These are phyloP conservation scores for Middelhovenomyces tepae DNA, from an alignment of 805 yeast species.

Conservation along the genomic window DNA sequence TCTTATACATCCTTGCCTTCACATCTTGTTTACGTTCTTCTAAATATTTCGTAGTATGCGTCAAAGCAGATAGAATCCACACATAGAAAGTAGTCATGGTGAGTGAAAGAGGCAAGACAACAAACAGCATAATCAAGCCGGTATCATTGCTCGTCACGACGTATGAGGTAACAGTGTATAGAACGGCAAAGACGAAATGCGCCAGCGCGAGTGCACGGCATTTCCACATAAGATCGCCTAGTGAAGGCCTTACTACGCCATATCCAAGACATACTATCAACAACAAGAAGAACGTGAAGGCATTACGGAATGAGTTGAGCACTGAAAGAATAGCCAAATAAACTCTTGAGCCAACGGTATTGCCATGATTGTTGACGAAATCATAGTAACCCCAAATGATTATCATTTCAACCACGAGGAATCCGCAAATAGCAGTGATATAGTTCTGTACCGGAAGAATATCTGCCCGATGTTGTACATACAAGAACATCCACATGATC, in stretches of 20 bases:
- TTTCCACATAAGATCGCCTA: conserved; percentile 70
- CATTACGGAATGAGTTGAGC: conserved; percentile 69
- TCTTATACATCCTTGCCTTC: conserved; percentile 79
- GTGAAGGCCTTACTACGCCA: conserved; percentile 84
- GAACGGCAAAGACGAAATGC: conserved; percentile 47
- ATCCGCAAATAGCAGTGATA: conserved; percentile 74
- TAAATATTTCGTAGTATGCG: conserved; percentile 63
- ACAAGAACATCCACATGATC: conserved; percentile 77
- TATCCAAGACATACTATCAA: conserved; percentile 85
- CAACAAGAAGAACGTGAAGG: conserved; percentile 81
- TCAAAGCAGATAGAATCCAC: conserved; percentile 62
- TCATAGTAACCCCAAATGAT: conserved; percentile 90
- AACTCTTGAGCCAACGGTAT: conserved; percentile 48
- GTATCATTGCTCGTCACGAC: conserved; percentile 39
- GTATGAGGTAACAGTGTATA: conserved; percentile 46
- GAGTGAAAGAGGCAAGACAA: conserved; percentile 62
- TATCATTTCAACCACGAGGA: conserved; percentile 75
- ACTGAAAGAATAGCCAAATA: conserved; percentile 73
- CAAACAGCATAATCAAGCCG: conserved; percentile 43
- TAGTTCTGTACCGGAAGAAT: conserved; percentile 85
- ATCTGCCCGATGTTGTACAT: conserved; percentile 78
- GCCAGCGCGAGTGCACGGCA: conserved; percentile 51
- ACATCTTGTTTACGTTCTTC: conserved; percentile 84
- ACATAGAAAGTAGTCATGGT: conserved; percentile 68
- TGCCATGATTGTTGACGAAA: conserved; percentile 56